Evolutionary conservation across 2,329 filamentous ascomycete genomes (phyloP).

Genomic region (Aspergillus floridensis): DNA sequence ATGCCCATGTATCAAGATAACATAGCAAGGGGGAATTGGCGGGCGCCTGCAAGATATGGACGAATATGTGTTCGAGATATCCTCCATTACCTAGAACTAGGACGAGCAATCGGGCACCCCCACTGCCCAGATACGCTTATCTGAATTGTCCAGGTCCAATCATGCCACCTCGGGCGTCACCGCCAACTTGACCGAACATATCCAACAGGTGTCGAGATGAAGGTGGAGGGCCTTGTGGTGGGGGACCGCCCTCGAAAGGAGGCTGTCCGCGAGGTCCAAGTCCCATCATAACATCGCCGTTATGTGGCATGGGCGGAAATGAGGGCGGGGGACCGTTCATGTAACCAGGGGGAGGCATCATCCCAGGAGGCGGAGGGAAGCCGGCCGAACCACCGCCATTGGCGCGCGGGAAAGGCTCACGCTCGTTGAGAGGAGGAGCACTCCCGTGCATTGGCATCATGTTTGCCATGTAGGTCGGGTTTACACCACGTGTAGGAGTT

Average conservation of each 20-base stretch:
- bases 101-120: not conserved
- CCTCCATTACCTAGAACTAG: not conserved
- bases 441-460: slow-evolving; percentile 37
- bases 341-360: slow-evolving; percentile 47
- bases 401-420: slow-evolving; percentile 38
- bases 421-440: slow-evolving; percentile 35
- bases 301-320: slow-evolving; percentile 41
- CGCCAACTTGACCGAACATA: slow-evolving; percentile 42
- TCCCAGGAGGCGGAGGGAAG: slow-evolving; percentile 41
- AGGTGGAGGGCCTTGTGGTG: slow-evolving; percentile 38
- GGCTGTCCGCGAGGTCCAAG: slow-evolving; percentile 34
- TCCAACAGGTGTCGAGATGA: slow-evolving; percentile 44
- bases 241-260: slow-evolving; percentile 36
- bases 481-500: slow-evolving; percentile 36
- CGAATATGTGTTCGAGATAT: not conserved
- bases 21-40: not conserved
- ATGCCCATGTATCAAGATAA: not conserved
- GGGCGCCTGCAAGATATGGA: not conserved
- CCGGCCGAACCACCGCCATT: slow-evolving; percentile 27
- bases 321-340: slow-evolving; percentile 42
- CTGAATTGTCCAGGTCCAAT: slow-evolving; percentile 38
- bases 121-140: slow-evolving; percentile 16
- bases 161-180: slow-evolving; percentile 37
- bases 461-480: slow-evolving; percentile 36
- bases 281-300: slow-evolving; percentile 39